phyloP scores from a whole-genome alignment of 2,329 filamentous ascomycete genomes.

The Pseudogymnoascus sp. region DNA sequence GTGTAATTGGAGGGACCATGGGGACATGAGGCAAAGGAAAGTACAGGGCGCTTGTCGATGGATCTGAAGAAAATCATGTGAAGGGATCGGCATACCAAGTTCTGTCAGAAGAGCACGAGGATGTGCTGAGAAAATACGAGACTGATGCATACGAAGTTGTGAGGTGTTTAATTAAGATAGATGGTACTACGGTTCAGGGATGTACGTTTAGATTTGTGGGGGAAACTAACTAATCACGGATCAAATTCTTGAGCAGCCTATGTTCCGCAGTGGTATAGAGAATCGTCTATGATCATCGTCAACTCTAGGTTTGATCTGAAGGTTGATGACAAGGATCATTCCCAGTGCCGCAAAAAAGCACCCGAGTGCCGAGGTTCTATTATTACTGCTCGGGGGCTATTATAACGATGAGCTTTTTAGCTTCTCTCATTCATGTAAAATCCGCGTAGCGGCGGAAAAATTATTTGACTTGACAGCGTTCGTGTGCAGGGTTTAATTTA shows the following conservation, averaged over 20 bases:
- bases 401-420: too few species aligned
- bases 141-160: slow-evolving; percentile 34
- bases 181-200: slow-evolving; percentile 16
- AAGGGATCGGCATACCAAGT: slow-evolving; percentile 30
- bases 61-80: slow-evolving; percentile 16
- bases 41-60: slow-evolving; percentile 35
- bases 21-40: slow-evolving; percentile 31
- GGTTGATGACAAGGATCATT: too few species aligned
- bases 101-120: slow-evolving; percentile 26
- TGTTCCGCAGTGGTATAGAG: not conserved
- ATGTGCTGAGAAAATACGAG: slow-evolving; percentile 31
- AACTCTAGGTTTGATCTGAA: too few species aligned
- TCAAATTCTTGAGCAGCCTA: not conserved
- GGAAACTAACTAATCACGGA: not conserved
- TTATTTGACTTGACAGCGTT: too few species aligned
- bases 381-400: too few species aligned
- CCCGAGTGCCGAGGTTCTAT: too few species aligned
- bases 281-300: too few species aligned
- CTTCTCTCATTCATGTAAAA: too few species aligned
- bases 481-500: too few species aligned
- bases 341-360: too few species aligned
- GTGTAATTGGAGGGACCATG: slow-evolving; percentile 27
- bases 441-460: too few species aligned
- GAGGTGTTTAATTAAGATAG: slow-evolving; percentile 27
- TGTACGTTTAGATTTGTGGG: slow-evolving; percentile 25